Evolutionary conservation across 2,329 filamentous ascomycete genomes (phyloP).

Genomic region (Nothopassalora personata): DNA sequence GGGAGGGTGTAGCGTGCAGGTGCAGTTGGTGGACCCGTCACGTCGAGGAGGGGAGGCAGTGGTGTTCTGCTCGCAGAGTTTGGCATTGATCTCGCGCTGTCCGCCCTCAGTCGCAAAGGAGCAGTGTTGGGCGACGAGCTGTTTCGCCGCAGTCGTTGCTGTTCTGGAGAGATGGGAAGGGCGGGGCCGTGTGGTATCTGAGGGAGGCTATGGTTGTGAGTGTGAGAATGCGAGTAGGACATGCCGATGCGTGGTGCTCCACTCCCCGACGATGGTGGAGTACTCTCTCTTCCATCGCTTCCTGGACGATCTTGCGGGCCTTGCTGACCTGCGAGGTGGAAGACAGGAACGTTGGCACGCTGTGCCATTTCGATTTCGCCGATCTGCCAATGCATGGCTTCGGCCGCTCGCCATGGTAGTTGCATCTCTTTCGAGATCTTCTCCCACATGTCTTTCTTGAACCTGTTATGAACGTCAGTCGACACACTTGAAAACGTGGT

Average conservation of each 20-base stretch:
- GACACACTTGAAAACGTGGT: background rate
- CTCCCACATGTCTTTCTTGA: slow-evolving; percentile 97
- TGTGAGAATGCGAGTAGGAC: slow-evolving; percentile 21
- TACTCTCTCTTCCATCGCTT: slow-evolving; percentile 22
- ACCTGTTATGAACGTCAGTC: slow-evolving; percentile 52
- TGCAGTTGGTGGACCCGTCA: slow-evolving; percentile 17
- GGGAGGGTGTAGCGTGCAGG: slow-evolving; percentile 26
- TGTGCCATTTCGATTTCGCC: slow-evolving; percentile 91
- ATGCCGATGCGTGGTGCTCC: slow-evolving; percentile 10
- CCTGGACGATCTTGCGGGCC: slow-evolving; percentile 18
- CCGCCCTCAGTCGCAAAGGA: slow-evolving; percentile 26
- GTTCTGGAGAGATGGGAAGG: slow-evolving; percentile 26
- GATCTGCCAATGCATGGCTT: slow-evolving; percentile 97
- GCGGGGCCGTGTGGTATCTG: slow-evolving; percentile 25
- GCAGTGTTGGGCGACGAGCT: slow-evolving; percentile 21
- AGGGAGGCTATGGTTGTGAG: slow-evolving; percentile 32
- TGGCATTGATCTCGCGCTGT: slow-evolving; percentile 30
- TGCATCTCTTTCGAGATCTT: slow-evolving; percentile 93
- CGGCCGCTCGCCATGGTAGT: slow-evolving; percentile 89
- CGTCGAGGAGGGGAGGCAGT: slow-evolving; percentile 27
- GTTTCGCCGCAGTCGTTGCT: slow-evolving; percentile 25
- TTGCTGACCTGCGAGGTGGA: slow-evolving; percentile 48
- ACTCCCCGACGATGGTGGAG: slow-evolving; percentile 23
- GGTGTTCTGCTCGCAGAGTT: slow-evolving; percentile 16
- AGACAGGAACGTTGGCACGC: slow-evolving; percentile 82